Evolutionary conservation across 2,329 filamentous ascomycete species (phyloP).

Genomic region (Penicillium freii): DNA sequence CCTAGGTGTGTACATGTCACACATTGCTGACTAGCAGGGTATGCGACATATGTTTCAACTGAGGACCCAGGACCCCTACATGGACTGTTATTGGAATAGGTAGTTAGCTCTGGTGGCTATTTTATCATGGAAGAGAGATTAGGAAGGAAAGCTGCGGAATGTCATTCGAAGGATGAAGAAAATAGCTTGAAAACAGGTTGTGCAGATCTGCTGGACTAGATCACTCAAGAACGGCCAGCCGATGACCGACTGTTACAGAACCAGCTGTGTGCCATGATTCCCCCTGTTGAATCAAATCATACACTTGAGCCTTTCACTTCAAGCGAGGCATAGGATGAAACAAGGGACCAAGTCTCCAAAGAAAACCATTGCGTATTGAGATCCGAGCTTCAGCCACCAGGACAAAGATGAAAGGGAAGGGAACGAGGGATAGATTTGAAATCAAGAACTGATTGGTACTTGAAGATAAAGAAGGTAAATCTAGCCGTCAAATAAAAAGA

Average conservation of each 20-base stretch:
- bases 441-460: slow-evolving; percentile 8
- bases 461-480: slow-evolving; percentile 8
- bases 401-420: neutral
- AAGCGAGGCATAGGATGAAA: neutral
- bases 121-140: neutral
- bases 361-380: neutral
- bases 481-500: slow-evolving; percentile 10
- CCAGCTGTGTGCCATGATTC: neutral
- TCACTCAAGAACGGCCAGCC: neutral
- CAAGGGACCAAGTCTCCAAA: neutral
- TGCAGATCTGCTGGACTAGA: neutral
- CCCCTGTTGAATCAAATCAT: neutral
- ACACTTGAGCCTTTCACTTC: neutral
- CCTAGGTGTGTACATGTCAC: neutral
- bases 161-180: neutral
- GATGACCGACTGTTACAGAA: neutral
- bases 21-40: neutral
- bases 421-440: slow-evolving; percentile 8
- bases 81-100: neutral
- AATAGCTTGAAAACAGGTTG: neutral
- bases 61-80: too few species aligned
- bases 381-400: neutral
- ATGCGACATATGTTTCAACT: neutral
- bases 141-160: neutral
- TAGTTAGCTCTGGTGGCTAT: neutral